phyloP scores from a whole-genome alignment of 352 stramenopile species.

The Phytophthora kernoviae region DNA sequence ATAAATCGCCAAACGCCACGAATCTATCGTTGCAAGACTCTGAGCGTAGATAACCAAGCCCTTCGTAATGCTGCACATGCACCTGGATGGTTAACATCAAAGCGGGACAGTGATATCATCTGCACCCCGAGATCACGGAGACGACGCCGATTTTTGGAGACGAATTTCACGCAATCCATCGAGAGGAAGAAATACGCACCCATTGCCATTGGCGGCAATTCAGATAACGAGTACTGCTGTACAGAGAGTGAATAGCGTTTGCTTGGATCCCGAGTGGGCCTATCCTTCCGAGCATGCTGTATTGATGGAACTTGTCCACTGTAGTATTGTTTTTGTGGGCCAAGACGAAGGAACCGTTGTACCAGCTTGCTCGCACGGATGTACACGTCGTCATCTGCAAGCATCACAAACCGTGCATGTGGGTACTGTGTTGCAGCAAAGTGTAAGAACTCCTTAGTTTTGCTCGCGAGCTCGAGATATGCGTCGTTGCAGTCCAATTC shows the following conservation, averaged over 20 bases:
- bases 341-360: not conserved
- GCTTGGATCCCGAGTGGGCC: conserved; percentile 21
- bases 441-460: conserved; percentile 32
- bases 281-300: conserved; percentile 8
- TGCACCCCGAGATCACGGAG: conserved; percentile 37
- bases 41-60: conserved; percentile 38
- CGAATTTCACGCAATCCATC: conserved; percentile 46
- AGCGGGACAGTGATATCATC: conserved; percentile 63
- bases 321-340: conserved; percentile 13
- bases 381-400: conserved; percentile 57
- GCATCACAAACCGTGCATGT: conserved; percentile 38
- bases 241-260: conserved; percentile 33
- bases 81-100: conserved; percentile 61
- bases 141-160: conserved; percentile 33
- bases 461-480: conserved; percentile 34
- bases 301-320: conserved; percentile 4
- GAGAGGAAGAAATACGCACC: conserved; percentile 50
- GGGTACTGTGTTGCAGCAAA: conserved; percentile 11
- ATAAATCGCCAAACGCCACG: conserved; percentile 47
- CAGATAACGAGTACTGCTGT: conserved; percentile 26
- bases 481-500: conserved; percentile 54
- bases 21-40: conserved; percentile 32
- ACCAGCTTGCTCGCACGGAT: conserved; percentile 25
- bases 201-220: conserved; percentile 37
- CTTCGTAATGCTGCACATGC: conserved; percentile 28